phyloP scores from a whole-genome alignment of 768 basidiomycete genomes.

The Lactarius akahatsu region DNA sequence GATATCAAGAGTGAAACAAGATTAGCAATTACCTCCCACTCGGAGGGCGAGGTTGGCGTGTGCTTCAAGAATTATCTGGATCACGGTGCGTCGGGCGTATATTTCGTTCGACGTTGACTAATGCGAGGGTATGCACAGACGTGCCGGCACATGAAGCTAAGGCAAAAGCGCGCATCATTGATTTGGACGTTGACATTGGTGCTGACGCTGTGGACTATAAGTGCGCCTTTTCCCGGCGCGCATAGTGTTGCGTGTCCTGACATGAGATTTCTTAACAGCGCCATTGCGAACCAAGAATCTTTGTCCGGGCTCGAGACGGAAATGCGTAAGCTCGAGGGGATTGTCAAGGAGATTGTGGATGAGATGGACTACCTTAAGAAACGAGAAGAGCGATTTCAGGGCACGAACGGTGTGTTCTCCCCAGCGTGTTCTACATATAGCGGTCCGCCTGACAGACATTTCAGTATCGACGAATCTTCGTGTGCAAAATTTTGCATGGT shows the following conservation, averaged over 20 bases:
- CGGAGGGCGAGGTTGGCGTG: slow-evolving; percentile 92
- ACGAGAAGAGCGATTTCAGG: slow-evolving; percentile 85
- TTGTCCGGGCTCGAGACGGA: slow-evolving; percentile 94
- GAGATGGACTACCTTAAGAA: slow-evolving; percentile 89
- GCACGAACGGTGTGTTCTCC: slow-evolving; percentile 77
- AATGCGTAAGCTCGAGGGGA: slow-evolving; percentile 95
- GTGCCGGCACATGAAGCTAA: slow-evolving; percentile 42
- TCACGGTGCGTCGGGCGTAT: slow-evolving; percentile 51
- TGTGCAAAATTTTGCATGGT: slow-evolving; percentile 91
- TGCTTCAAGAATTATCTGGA: slow-evolving; percentile 87
- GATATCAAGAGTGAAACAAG: slow-evolving; percentile 88
- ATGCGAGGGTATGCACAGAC: slow-evolving; percentile 1
- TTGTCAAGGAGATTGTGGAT: slow-evolving; percentile 92
- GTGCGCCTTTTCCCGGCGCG: slow-evolving; percentile 45
- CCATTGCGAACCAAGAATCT: slow-evolving; percentile 98
- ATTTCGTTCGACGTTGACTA: not conserved
- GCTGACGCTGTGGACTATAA: slow-evolving; percentile 99
- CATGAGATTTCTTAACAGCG: slow-evolving; percentile 47
- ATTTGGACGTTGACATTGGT: slow-evolving; percentile 96
- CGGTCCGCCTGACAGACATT: not conserved
- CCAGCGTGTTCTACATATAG: not conserved
- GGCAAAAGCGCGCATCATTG: slow-evolving; percentile 66
- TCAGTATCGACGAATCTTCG: slow-evolving; percentile 88
- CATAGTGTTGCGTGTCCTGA: not conserved
- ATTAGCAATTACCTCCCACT: slow-evolving; percentile 90